phyloP scores from a whole-genome alignment of 371 early-diverging fungal species.

The Sporodiniella umbellata region DNA sequence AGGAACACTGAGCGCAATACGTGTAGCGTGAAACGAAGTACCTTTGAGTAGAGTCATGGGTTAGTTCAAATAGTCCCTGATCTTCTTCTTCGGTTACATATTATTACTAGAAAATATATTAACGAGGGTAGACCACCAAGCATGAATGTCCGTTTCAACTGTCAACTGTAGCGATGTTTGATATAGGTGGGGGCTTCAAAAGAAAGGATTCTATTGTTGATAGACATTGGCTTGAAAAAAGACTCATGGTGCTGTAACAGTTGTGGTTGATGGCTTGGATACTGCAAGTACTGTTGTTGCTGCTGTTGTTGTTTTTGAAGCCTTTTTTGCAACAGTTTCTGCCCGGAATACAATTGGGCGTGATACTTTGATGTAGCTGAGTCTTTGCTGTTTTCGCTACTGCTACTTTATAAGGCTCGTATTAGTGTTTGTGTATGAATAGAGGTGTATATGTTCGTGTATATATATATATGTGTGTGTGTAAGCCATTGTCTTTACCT shows the following conservation, averaged over 20 bases:
- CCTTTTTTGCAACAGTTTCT: constrained; percentile 33
- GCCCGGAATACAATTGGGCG: constrained; percentile 42
- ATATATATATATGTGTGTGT: too few relatives aligned
- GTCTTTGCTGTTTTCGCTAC: not conserved
- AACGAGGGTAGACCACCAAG: constrained; percentile 44
- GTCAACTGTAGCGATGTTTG: constrained; percentile 41
- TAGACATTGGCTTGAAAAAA: constrained; percentile 9
- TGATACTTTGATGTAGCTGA: constrained; percentile 46
- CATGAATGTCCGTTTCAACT: constrained; percentile 40
- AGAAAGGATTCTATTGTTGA: constrained; percentile 27
- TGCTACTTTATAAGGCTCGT: not conserved
- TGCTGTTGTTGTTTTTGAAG: constrained; percentile 26
- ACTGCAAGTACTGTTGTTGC: too few relatives aligned
- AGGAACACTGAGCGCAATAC: constrained; percentile 38
- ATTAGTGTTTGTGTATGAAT: not conserved
- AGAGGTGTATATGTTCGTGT: too few relatives aligned
- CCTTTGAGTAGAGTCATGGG: constrained; percentile 6
- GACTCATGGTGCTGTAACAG: constrained; percentile 6
- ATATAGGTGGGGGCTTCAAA: constrained; percentile 45
- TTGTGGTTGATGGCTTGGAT: too few relatives aligned
- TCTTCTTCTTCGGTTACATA: not conserved
- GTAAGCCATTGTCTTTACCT: not conserved
- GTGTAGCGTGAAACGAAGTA: constrained; percentile 42
- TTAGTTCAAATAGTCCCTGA: not conserved
- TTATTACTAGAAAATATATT: constrained; percentile 32